A percentile compares a stretch with the other conserved stretches of the same genome.
These are phyloP conservation scores for Wickerhamiella kurtzmanii DNA, from an alignment of 805 yeast genomes.

Conservation along the genomic window DNA sequence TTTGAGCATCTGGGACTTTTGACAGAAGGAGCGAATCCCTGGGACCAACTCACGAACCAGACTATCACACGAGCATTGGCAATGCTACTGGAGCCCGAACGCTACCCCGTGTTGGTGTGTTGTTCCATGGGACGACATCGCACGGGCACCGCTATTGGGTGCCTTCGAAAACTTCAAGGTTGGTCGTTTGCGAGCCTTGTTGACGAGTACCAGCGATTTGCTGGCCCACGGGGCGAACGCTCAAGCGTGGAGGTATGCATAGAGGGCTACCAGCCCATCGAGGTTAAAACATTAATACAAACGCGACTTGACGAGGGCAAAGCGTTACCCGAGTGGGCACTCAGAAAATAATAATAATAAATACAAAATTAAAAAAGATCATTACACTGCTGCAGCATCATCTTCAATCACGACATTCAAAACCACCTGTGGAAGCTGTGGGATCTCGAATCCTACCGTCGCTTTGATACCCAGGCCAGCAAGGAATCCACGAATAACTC, in stretches of 20 bases:
- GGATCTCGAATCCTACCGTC: slow-evolving; percentile 49
- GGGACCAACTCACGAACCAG: slow-evolving; percentile 87
- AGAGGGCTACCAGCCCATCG: slow-evolving; percentile 48
- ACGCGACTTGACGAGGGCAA: neutral
- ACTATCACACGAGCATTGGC: slow-evolving; percentile 69
- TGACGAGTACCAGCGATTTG: slow-evolving; percentile 87
- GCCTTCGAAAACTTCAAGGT: slow-evolving; percentile 83
- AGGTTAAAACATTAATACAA: slow-evolving; percentile 20
- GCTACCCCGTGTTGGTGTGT: slow-evolving; percentile 79
- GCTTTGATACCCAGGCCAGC: slow-evolving; percentile 57
- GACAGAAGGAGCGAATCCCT: slow-evolving; percentile 78
- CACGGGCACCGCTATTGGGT: slow-evolving; percentile 93
- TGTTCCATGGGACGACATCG: slow-evolving; percentile 98
- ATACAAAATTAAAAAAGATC: neutral
- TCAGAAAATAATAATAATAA: neutral
- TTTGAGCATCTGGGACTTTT: slow-evolving; percentile 73
- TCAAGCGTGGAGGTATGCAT: slow-evolving; percentile 81
- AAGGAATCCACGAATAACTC: slow-evolving; percentile 59
- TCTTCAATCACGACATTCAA: slow-evolving; percentile 43
- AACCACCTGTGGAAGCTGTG: slow-evolving; percentile 50
- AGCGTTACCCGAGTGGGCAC: slow-evolving; percentile 12
- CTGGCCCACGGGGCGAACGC: slow-evolving; percentile 87
- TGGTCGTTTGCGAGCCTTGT: slow-evolving; percentile 94
- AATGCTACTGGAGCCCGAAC: slow-evolving; percentile 54
- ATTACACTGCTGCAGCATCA: neutral